A percentile compares a stretch with the other conserved stretches of the same genome.
Evolutionary conservation across 306 rosid species (phyloP).

Genomic region (Gillenia trifoliata): DNA sequence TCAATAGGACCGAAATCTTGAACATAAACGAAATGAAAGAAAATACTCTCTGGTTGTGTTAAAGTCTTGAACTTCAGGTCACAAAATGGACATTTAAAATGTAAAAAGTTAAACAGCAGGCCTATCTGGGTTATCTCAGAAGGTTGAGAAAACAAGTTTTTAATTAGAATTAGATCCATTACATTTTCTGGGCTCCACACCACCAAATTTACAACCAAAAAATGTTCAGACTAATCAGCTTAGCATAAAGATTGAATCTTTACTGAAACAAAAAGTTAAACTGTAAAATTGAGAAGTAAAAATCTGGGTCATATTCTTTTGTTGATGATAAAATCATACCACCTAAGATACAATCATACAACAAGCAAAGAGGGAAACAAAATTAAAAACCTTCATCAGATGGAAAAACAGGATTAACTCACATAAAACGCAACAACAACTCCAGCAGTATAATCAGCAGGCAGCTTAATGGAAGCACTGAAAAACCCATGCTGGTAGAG

Average conservation of each 20-base stretch:
- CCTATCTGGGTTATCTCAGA: not conserved
- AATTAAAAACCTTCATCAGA: not conserved
- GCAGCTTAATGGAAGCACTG: constrained; percentile 90
- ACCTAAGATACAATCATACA: not conserved
- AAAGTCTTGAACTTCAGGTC: not conserved
- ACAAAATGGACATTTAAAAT: not conserved
- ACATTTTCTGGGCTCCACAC: not conserved
- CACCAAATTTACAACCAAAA: not conserved
- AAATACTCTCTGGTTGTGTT: not conserved
- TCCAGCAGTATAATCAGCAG: constrained; percentile 92
- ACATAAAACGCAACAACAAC: constrained; percentile 96
- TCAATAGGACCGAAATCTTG: not conserved
- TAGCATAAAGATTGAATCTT: not conserved
- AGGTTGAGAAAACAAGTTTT: not conserved
- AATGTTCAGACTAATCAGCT: not conserved
- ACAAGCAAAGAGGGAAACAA: not conserved
- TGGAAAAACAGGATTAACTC: constrained; percentile 34
- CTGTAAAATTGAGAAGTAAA: not conserved
- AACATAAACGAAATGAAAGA: not conserved
- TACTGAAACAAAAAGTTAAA: not conserved
- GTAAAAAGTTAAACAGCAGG: not conserved
- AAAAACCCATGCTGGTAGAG: constrained; percentile 82
- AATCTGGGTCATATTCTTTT: not conserved
- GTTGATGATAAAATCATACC: not conserved
- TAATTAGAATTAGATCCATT: not conserved